These are phyloP conservation scores for Filosporella fistucella DNA, from an alignment of 495 filamentous ascomycete genomes.

Conservation along the genomic window DNA sequence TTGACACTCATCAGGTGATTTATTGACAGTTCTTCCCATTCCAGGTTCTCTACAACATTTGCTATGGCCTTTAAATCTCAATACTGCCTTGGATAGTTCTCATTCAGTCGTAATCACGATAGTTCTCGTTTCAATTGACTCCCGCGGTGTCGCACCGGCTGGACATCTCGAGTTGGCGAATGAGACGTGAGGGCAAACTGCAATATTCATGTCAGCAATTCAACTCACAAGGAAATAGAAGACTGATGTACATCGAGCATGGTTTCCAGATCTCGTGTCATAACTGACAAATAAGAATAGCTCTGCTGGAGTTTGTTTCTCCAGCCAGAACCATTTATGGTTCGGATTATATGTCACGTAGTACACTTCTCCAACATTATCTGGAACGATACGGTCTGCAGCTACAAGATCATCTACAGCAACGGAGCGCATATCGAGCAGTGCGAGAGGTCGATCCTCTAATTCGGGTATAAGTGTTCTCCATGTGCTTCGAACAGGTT, in stretches of 20 bases:
- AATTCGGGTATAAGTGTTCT: constrained; percentile 12
- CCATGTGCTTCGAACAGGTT: constrained; percentile 11
- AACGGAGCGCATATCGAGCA: constrained; percentile 19
- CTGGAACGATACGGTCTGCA: constrained; percentile 10
- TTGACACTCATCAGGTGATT: too few relatives aligned
- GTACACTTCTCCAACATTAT: constrained; percentile 13
- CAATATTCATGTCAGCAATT: not conserved
- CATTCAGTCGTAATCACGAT: constrained; percentile 17
- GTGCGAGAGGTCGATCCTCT: constrained; percentile 17
- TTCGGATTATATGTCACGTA: constrained; percentile 17
- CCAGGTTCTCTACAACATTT: too few relatives aligned
- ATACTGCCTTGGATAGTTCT: too few relatives aligned
- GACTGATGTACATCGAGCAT: constrained; percentile 12
- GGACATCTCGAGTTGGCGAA: constrained; percentile 16
- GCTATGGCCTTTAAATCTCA: too few relatives aligned
- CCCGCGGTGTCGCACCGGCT: constrained; percentile 13
- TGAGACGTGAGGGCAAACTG: constrained; percentile 23
- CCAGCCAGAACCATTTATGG: constrained; percentile 20
- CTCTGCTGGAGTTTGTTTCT: constrained; percentile 15
- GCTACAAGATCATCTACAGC: constrained; percentile 14
- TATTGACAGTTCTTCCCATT: too few relatives aligned
- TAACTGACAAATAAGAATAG: constrained; percentile 18
- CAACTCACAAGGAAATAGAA: not conserved
- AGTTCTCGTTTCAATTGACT: constrained; percentile 20
- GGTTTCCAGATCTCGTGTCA: constrained; percentile 13